Conservation (phyloP, 2,329 filamentous ascomycete genomes). For the Penicillium concentricum region DNA sequence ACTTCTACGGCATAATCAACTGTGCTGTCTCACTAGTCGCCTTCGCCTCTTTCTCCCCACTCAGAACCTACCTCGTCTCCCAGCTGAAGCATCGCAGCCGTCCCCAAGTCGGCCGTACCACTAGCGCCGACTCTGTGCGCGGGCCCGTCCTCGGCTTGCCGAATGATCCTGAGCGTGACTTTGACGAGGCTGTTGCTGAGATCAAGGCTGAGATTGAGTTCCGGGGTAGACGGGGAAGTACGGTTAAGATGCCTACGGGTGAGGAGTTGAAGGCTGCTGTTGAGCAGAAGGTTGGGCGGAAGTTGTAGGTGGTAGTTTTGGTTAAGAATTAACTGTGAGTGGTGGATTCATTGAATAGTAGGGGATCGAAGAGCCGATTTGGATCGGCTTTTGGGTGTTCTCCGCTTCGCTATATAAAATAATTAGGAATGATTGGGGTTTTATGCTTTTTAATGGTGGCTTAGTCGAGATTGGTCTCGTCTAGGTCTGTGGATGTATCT, state of each 20-base stretch:
- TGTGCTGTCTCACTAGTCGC: conserved; percentile 66
- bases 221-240: conserved; percentile 49
- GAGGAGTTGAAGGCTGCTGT: conserved; percentile 54
- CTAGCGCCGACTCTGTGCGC: conserved; percentile 59
- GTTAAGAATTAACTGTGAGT: not conserved
- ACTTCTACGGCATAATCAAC: conserved; percentile 79
- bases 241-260: conserved; percentile 46
- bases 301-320: conserved; percentile 28
- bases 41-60: conserved; percentile 68
- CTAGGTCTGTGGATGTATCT: not conserved
- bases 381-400: not conserved
- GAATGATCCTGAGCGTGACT: conserved; percentile 70
- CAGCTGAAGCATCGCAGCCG: conserved; percentile 58
- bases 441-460: not conserved
- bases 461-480: not conserved
- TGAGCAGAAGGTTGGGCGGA: conserved; percentile 51
- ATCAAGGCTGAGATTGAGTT: conserved; percentile 70
- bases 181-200: conserved; percentile 76
- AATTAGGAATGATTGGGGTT: not conserved
- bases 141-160: conserved; percentile 75
- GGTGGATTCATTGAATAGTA: not conserved
- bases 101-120: conserved; percentile 43
- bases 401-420: not conserved
- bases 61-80: conserved; percentile 60
- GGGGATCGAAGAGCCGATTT: not conserved